phyloP scores from a whole-genome alignment of 768 basidiomycete species.

The Hygrophoropsis aurantiaca region DNA sequence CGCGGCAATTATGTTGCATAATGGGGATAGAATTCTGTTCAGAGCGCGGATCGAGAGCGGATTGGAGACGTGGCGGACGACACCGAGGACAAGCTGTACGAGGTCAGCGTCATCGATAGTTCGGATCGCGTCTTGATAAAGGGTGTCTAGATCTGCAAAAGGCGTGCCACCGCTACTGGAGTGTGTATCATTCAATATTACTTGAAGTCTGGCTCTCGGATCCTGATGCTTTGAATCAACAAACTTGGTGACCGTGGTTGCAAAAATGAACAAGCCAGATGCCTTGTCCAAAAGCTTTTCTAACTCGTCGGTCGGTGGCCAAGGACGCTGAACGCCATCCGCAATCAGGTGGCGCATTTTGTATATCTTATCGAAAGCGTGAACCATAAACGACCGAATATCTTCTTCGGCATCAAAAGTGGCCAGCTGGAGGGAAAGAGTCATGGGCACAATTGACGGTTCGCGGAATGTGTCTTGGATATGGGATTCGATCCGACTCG shows the following conservation, averaged over 20 bases:
- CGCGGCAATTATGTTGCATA: conserved; percentile 11
- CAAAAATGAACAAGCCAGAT: conserved; percentile 25
- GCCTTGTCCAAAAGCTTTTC: conserved; percentile 16
- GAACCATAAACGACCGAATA: too few species aligned
- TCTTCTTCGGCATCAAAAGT: conserved; percentile 20
- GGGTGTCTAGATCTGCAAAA: conserved; percentile 13
- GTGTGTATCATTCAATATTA: conserved; percentile 10
- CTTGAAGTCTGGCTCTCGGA: conserved; percentile 13
- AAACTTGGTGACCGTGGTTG: conserved; percentile 25
- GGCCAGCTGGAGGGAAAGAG: conserved; percentile 14
- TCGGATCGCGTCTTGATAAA: conserved; percentile 15
- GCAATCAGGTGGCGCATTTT: conserved; percentile 12
- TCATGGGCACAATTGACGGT: conserved; percentile 9
- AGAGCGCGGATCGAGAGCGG: conserved; percentile 12
- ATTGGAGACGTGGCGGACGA: conserved; percentile 15
- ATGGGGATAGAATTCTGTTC: conserved; percentile 6
- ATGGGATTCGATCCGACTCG: conserved; percentile 18
- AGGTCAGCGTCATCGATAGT: conserved; percentile 12
- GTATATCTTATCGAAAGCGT: too few species aligned
- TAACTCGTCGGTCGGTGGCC: conserved; percentile 21
- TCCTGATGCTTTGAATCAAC: conserved; percentile 18
- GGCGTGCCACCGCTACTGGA: conserved; percentile 2
- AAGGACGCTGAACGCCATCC: conserved; percentile 14
- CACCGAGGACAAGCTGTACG: conserved; percentile 15
- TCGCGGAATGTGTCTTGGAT: conserved; percentile 16